Evolutionary conservation across 768 basidiomycete genomes (phyloP), one percentile per base, ranked within the genome.

Genomic region (Amanita molliuscula): DNA sequence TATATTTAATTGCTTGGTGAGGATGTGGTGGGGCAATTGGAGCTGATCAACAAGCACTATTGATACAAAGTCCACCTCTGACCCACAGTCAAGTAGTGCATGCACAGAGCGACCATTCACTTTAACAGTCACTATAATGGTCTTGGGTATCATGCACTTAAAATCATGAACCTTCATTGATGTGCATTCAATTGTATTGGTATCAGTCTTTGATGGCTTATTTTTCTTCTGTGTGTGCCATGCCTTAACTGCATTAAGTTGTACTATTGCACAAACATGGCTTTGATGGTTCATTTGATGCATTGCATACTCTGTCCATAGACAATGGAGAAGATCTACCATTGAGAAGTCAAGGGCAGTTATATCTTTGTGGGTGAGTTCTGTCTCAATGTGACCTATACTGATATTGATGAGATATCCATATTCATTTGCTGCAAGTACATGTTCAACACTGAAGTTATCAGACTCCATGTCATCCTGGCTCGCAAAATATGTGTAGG

Each of bases 11-110:
- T 67, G 72, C 23, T 61, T 60, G 0, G 44, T 59, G 1, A 74
- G 13, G 13, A 44, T 20, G 6, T 44, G 6, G 11, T 11, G 29
- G 48, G 26, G 57, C 47, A 0, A 69, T 33, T 1, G 60, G 58
- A 74, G 48, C 52, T 75, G 73, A 45, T 70, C 65, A 0, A 63
- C 67, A 0, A 73, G 20, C 0, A 56, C 63, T 0, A 63, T 55
- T 0, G 69, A 68, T 23, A 75, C 62, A 46, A 75, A 73, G 52
- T 74, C 72, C 0, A 68, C 68, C 0, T 68, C 48, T 0, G 67
- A 72, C 0, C 71, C 71, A 0, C 62, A 61, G 49, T 73, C 71
- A 0, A 73, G 21, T 4, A 75, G 50, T 0, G 72, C 69, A 2
- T 61, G 50, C 0, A 55, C 64, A 0, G 63, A 61, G 2, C 67